These are phyloP conservation scores for Vigna radiata DNA, from an alignment of 306 rosid genomes.

Conservation along the genomic window DNA sequence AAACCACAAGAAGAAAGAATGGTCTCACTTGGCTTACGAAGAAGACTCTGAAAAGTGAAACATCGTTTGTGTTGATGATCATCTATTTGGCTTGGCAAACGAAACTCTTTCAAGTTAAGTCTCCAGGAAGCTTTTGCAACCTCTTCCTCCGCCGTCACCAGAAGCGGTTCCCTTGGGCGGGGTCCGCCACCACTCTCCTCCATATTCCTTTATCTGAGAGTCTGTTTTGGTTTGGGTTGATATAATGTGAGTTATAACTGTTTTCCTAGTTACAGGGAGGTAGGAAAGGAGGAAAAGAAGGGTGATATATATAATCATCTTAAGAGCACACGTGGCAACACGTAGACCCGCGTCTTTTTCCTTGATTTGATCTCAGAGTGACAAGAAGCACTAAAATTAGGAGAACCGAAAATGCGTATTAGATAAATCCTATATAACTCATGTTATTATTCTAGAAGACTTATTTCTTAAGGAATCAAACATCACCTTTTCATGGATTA, in stretches of 20 bases:
- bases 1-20: background rate
- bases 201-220: conserved; percentile 3
- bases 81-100: background rate
- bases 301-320: too few species aligned
- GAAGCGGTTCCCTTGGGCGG: background rate
- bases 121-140: background rate
- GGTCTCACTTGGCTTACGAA: conserved; percentile 22
- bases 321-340: too few species aligned
- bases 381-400: too few species aligned
- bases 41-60: conserved; percentile 13
- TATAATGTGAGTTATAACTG: background rate
- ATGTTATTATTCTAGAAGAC: too few species aligned
- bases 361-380: too few species aligned
- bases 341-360: too few species aligned
- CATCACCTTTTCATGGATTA: too few species aligned
- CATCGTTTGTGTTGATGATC: background rate
- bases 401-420: too few species aligned
- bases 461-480: too few species aligned
- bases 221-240: background rate
- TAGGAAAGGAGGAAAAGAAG: background rate
- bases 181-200: background rate
- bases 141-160: background rate
- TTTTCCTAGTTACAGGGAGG: background rate
- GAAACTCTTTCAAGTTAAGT: conserved; percentile 38
- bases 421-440: too few species aligned